Evolutionary conservation across 257 asterid genomes (phyloP), one percentile per base, ranked within the genome.

Genomic region (Pogostemon cablin): DNA sequence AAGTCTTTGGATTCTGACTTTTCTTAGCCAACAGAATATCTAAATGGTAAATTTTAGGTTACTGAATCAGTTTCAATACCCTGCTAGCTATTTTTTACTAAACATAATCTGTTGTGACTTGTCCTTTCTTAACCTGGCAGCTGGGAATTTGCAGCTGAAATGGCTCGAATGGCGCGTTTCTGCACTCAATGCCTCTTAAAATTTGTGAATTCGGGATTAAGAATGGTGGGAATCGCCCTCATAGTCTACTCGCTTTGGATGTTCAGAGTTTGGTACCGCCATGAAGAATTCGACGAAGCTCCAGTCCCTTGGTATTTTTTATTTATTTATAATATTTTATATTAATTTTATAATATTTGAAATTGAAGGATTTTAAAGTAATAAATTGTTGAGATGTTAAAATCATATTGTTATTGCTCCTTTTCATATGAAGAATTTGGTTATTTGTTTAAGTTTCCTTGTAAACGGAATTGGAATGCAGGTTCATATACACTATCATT

Each of bases 171-270:
- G 82, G 93, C 82, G 69, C 87, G 96, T 75, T 76, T 79, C 73
- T 90, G 91, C 82, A 43, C 84, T 65, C 96, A 90, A 59, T 86
- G 91, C 62, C 25, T 86, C 69, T 91, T 92, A 60, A 92, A 92
- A 69, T 56, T 91, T 50, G 86, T 87, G 74, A 93, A 93, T 77
- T 86, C 93, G 0, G 78, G 82, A 49, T 81, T 93, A 66, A 95
- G 96, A 58, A 84, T 93, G 93, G 87, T 61, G 53, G 97, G 96
- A 2, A 79, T 93, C 17, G 91, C 93, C 53, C 80, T 90, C 90
- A 82, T 86, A 48, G 47, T 93, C 75, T 93, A 93, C 80, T 76
- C 93, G 12, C 81, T 93, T 34, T 93, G 97, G 98, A 93, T 93
- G 98, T 80, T 93, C 34, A 83, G 90, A 71, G 85, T 67, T 70